Base-by-base conservation (phyloP, 2,329 filamentous ascomycete genomes). In the Parastagonospora nodorum region DNA sequence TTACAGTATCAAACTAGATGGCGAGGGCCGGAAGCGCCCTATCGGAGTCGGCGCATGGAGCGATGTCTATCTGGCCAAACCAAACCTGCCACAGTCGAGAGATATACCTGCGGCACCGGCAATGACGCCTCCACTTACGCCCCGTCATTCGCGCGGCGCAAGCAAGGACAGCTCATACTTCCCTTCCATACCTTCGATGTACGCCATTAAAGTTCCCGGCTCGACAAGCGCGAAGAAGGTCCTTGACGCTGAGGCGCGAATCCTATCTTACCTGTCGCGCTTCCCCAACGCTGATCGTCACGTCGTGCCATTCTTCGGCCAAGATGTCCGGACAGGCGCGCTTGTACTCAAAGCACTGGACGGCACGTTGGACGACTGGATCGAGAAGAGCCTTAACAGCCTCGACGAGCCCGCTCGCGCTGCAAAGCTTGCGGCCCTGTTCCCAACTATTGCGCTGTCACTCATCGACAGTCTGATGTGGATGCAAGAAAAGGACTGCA, bases 391-490 rank as follows among this genome's bases (percentile, higher is more conserved):
- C 5, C 64, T 74, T n/a, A 67, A 71, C 53, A 51, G 45, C 0
- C 60, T 69, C 10, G n/a, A 58, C 15, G 61, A 65, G 30, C 12
- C 54, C 2, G 16, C 56, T 0, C 74, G 77, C 37, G 66, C 74
- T 15, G 36, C 58, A 2, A 68, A 71, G 29, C 65, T 79, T 3
- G 70, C 73, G 6, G 31, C 48, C 4, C 32, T 75, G 2, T 79
- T 78, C 45, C 76, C 77, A 2, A 41, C 51, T n/a, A 61, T 80
- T 7, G 75, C 76, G 0, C 52, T 61, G 19, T 62, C 73, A 31
- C 68, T 80, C 6, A 65, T 78, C 28, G 60, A 63, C 32, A 75
- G 75, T 15, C 64, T 80, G 3, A 67, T 67, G 4, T 79, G 77
- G 70, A 57, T 80, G 48, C 72, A 77, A 40, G 50, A 61, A 7